Evolutionary conservation across 2,329 filamentous ascomycete genomes (phyloP).

Genomic region (Penicillium occitanis): DNA sequence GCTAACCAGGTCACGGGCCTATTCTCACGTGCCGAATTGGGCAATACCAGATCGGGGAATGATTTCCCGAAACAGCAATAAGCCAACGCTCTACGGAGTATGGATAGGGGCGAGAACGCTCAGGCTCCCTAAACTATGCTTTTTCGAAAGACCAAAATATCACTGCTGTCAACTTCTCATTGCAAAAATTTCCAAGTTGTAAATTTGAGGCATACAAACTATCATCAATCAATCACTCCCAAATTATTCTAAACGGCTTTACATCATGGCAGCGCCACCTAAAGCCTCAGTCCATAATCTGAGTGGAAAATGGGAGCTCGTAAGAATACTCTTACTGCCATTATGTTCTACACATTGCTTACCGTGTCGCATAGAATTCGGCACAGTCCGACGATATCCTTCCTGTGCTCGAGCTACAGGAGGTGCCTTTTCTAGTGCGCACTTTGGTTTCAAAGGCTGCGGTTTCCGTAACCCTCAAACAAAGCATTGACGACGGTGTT

Average conservation of each 20-base stretch:
- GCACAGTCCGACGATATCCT: conserved; percentile 6
- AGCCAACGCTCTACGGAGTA: neutral
- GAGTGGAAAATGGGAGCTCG: neutral
- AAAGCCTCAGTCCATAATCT: neutral
- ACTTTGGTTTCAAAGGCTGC: conserved; percentile 5
- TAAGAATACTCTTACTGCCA: neutral
- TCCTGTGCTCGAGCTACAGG: conserved; percentile 4
- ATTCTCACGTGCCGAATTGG: conserved; percentile 1
- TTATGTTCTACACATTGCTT: neutral
- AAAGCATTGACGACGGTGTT: neutral
- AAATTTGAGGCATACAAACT: neutral
- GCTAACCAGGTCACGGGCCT: neutral
- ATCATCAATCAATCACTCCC: neutral
- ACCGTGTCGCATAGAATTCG: neutral
- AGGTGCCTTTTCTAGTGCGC: neutral
- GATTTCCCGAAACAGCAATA: conserved; percentile 2
- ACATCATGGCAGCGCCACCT: neutral
- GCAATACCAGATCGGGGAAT: conserved; percentile 1
- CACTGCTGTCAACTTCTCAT: neutral
- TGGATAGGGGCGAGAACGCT: neutral
- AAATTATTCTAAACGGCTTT: neutral
- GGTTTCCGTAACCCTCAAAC: neutral
- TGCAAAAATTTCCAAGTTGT: neutral
- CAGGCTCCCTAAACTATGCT: neutral
- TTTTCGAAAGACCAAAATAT: neutral